Evolutionary conservation across 2,329 filamentous ascomycete genomes (phyloP), one percentile per base, ranked within the genome.

Genomic region (Grosmannia huntii): DNA sequence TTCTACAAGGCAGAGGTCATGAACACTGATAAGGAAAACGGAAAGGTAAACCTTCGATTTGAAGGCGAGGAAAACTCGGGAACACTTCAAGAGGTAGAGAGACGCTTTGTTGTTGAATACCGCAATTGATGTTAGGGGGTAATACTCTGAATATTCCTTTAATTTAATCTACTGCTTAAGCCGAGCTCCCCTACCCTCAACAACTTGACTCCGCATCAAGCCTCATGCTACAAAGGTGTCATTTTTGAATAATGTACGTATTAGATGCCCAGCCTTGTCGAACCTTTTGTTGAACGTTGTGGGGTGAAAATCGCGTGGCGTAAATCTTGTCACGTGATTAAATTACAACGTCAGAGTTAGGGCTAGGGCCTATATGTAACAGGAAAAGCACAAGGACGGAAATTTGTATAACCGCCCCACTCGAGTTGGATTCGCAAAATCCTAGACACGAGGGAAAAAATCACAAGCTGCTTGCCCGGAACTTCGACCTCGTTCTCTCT

Each of bases 1-100:
- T 92, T 94, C 65, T 94, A 94, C 69, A 85, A 87, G 68, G 89
- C 89, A 1, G 87, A 90, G 64, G 88, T 92, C 10, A 86, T 89
- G 71, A 84, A 84, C 41, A 84, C 81, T 75, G 75, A 85, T 58
- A 73, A 73, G 3, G 59, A 46, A 68, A 76, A 61, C 66, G 66
- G 76, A 48, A 79, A 77, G 60, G 82, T 86, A 49, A 80, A 80
- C 59, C 74, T 92, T 62, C 84, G 88, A 62, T 92, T 92, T 65
- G 89, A 92, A 67, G 87, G 87, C 16, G 87, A 90, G 65, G 86
- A 89, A 67, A 86, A 86, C 65, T 80, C 76, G 62, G 85, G 83
- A 64, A 89, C 84, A 62, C 80, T 88, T 68, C 87, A 89, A 70
- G 81, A 87, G 63, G 87, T 92, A 27, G 86, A 88, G 64, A 75